Percentiles rank a stretch among this genome's conserved stretches.
Conservation (phyloP, 805 yeast species). For the Zygosaccharomyces siamensis region DNA sequence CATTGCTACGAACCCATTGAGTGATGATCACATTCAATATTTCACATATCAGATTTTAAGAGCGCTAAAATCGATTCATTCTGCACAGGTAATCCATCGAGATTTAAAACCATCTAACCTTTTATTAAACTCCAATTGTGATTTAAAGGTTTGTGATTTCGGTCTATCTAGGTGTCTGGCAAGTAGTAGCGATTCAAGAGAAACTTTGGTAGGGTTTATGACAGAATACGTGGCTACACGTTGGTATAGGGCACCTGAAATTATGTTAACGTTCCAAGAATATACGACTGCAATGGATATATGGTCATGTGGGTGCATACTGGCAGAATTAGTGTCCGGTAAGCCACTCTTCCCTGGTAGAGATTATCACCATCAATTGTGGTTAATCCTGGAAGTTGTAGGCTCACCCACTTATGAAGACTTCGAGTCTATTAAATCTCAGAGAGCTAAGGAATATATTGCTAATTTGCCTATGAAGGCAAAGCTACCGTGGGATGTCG, state of each 20-base stretch:
- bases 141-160: conserved; percentile 73
- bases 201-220: conserved; percentile 48
- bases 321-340: conserved; percentile 61
- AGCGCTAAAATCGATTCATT: conserved; percentile 66
- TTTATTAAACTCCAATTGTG: conserved; percentile 63
- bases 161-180: conserved; percentile 61
- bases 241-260: conserved; percentile 83
- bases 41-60: conserved; percentile 65
- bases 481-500: conserved; percentile 43
- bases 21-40: conserved; percentile 66
- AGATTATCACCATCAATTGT: conserved; percentile 64
- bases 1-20: conserved; percentile 39
- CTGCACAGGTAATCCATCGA: conserved; percentile 69
- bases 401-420: conserved; percentile 76
- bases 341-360: conserved; percentile 71
- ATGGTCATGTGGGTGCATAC: conserved; percentile 77
- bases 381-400: conserved; percentile 59
- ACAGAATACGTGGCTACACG: conserved; percentile 83
- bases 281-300: conserved; percentile 74
- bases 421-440: conserved; percentile 64
- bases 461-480: conserved; percentile 59
- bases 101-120: conserved; percentile 75
- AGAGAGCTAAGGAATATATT: conserved; percentile 73
- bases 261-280: conserved; percentile 67
- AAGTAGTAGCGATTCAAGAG: conserved; percentile 37